A percentile compares a stretch with the other conserved stretches of the same genome.
Conservation (phyloP, 768 basidiomycete species). For the Pleurotus citrinopileatus region DNA sequence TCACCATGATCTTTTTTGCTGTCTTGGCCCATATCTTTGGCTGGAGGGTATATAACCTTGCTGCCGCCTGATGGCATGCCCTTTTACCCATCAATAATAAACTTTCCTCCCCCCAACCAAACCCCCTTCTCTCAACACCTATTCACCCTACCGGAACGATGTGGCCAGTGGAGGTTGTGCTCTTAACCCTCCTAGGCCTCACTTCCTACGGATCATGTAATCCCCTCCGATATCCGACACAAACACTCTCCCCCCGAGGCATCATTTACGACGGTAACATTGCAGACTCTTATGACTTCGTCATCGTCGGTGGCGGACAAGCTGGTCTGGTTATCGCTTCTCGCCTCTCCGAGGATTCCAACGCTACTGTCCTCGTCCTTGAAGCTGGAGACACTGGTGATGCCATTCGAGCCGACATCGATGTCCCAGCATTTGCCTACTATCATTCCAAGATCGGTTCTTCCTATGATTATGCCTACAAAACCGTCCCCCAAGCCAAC, state of each 20-base stretch:
- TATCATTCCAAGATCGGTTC: conserved; percentile 30
- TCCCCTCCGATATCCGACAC: conserved; percentile 6
- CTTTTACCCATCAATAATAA: neutral
- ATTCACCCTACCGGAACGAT: neutral
- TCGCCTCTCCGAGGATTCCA: conserved; percentile 42
- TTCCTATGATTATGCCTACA: conserved; percentile 34
- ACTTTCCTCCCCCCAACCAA: neutral
- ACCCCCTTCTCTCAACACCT: neutral
- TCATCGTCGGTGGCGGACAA: conserved; percentile 35
- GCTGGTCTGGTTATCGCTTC: conserved; percentile 48
- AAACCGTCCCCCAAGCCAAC: neutral
- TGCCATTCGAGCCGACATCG: conserved; percentile 39
- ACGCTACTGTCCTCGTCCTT: conserved; percentile 42
- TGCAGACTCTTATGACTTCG: conserved; percentile 48
- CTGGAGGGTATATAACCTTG: neutral
- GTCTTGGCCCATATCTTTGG: neutral
- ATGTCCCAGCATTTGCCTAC: conserved; percentile 42
- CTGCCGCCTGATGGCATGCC: neutral
- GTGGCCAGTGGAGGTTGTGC: conserved; percentile 9
- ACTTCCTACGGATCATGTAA: conserved; percentile 5
- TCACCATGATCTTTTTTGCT: neutral
- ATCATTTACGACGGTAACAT: conserved; percentile 38
- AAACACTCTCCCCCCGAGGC: conserved; percentile 24
- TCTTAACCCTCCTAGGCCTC: conserved; percentile 8
- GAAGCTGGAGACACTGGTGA: conserved; percentile 48